phyloP scores from a whole-genome alignment of 2,329 filamentous ascomycete species.

The Colletotrichum sp. region DNA sequence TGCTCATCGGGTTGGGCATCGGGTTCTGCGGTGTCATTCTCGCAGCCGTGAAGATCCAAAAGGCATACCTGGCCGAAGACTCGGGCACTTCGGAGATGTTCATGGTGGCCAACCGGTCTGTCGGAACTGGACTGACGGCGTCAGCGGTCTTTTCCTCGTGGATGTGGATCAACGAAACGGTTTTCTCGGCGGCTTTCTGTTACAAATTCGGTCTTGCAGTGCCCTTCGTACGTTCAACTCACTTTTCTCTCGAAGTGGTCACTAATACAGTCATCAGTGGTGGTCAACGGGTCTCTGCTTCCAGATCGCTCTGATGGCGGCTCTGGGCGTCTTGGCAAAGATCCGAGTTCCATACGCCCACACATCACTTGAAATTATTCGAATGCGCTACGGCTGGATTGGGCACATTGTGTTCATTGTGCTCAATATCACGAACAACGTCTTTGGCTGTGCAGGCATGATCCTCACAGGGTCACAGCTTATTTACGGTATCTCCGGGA shows the following conservation, averaged over 20 bases:
- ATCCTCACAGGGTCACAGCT: slow-evolving; percentile 33
- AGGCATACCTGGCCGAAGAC: not conserved
- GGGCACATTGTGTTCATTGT: slow-evolving; percentile 58
- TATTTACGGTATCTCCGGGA: not conserved
- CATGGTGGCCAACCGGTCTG: not conserved
- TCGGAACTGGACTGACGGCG: not conserved
- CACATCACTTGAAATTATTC: slow-evolving; percentile 57
- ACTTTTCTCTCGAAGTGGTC: not conserved
- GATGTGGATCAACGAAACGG: not conserved
- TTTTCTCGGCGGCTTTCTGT: not conserved
- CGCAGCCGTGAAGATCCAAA: not conserved
- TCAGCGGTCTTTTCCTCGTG: not conserved
- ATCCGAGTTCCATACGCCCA: slow-evolving; percentile 58
- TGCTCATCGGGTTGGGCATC: not conserved
- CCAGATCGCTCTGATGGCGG: not conserved
- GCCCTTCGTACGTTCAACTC: not conserved
- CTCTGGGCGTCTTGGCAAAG: slow-evolving; percentile 52
- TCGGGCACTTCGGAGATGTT: not conserved
- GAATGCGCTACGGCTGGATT: slow-evolving; percentile 51
- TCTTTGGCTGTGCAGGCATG: slow-evolving; percentile 60
- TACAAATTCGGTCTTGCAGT: not conserved
- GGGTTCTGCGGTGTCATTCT: not conserved
- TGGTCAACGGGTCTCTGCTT: not conserved
- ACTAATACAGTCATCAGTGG: not conserved
- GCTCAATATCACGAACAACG: slow-evolving; percentile 58